Conservation (phyloP, 495 filamentous ascomycete genomes). For the Lasiosphaeria miniovina region DNA sequence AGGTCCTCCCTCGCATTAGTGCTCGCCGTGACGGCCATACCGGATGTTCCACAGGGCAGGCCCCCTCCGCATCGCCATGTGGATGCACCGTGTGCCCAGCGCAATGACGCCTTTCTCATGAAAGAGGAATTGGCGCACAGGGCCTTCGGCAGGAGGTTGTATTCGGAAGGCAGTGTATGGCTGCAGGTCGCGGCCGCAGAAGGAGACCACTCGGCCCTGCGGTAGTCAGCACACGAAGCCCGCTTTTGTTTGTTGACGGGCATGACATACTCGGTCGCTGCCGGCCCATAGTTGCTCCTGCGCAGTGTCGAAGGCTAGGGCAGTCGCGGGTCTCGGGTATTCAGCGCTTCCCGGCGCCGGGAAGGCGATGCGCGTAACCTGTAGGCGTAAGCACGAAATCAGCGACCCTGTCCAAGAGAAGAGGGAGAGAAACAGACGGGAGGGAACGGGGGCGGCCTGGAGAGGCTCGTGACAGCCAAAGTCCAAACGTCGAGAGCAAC, state of each 20-base stretch:
- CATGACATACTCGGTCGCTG: conserved; percentile 71
- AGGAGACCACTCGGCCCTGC: conserved; percentile 81
- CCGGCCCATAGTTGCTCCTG: conserved; percentile 91
- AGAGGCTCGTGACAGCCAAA: neutral
- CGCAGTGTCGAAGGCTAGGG: conserved; percentile 79
- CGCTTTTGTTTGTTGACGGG: neutral
- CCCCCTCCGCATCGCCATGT: conserved; percentile 79
- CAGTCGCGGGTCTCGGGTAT: conserved; percentile 61
- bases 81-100: conserved; percentile 72
- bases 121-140: conserved; percentile 76
- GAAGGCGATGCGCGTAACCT: conserved; percentile 69
- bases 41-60: conserved; percentile 81
- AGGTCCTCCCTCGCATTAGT: neutral
- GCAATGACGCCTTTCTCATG: conserved; percentile 82
- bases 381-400: conserved; percentile 19
- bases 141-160: conserved; percentile 63
- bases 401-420: neutral
- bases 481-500: neutral
- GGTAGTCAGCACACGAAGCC: conserved; percentile 2
- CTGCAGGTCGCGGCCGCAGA: conserved; percentile 76
- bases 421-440: neutral
- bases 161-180: conserved; percentile 68
- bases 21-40: conserved; percentile 35
- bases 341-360: conserved; percentile 62
- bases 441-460: neutral